Evolutionary conservation across 805 yeast genomes (phyloP).

Genomic region (Myxozyma lipomycoides): DNA sequence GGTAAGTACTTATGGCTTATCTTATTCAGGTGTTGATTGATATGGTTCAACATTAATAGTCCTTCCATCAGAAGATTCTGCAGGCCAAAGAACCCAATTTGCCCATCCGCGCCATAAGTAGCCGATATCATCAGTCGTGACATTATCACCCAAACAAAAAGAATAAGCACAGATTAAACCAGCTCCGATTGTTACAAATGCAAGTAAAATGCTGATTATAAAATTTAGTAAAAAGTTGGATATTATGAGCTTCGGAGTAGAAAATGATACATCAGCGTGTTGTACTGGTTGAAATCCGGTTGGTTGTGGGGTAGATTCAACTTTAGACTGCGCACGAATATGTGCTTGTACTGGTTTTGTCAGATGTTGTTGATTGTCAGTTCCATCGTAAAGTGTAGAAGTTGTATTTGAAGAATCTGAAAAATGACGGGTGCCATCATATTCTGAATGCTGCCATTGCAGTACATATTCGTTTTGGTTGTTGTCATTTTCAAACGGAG

Average conservation of each 20-base stretch:
- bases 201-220: not conserved
- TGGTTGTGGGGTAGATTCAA: not conserved
- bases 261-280: not conserved
- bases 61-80: not conserved
- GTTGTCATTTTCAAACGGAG: not conserved
- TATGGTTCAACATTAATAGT: not conserved
- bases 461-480: no score
- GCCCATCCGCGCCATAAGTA: conserved; percentile 24
- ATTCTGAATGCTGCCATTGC: no score
- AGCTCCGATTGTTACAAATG: conserved; percentile 10
- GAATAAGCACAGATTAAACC: conserved; percentile 15
- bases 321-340: no score
- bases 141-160: conserved; percentile 15
- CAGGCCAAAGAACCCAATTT: conserved; percentile 11
- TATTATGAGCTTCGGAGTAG: not conserved
- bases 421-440: no score
- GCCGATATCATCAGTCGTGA: conserved; percentile 13
- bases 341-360: no score
- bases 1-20: not conserved
- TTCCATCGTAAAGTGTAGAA: no score
- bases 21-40: not conserved
- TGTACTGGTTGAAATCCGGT: not conserved
- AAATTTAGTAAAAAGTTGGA: not conserved
- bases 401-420: no score
- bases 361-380: not conserved